A percentile compares a stretch with the other conserved stretches of the same genome.
These are phyloP conservation scores for Ananas comosus DNA, from an alignment of 176 grass and related monocot species.

Conservation along the genomic window DNA sequence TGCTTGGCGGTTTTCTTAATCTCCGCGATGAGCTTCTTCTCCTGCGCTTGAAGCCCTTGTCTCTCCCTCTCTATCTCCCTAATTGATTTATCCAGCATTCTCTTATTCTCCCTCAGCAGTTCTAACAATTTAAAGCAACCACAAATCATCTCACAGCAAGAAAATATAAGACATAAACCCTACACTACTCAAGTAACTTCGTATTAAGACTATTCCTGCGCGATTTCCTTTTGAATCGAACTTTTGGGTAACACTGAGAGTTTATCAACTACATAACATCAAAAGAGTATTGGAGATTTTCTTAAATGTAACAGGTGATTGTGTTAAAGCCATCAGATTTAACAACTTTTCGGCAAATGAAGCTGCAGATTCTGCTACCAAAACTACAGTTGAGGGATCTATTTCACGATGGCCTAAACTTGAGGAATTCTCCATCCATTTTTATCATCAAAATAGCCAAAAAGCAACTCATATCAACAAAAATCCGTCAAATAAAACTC, in stretches of 20 bases:
- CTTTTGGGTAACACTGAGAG: no score
- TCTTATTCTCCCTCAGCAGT: conserved; percentile 80
- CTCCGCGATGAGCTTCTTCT: conserved; percentile 68
- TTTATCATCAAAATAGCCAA: background rate
- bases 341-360: background rate
- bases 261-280: no score
- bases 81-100: conserved; percentile 62
- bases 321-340: no score
- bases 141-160: background rate
- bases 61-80: conserved; percentile 77
- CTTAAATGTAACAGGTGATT: no score
- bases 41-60: conserved; percentile 57
- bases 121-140: conserved; percentile 28
- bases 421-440: background rate
- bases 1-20: conserved; percentile 78
- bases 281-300: no score
- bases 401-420: background rate
- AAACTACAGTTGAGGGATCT: background rate
- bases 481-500: background rate
- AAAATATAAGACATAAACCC: no score
- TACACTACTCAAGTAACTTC: no score
- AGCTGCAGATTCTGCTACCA: background rate
- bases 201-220: no score
- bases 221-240: no score
- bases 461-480: background rate